Base-by-base conservation (phyloP, 1,139 yeast species). In the Scheffersomyces quercinus region DNA sequence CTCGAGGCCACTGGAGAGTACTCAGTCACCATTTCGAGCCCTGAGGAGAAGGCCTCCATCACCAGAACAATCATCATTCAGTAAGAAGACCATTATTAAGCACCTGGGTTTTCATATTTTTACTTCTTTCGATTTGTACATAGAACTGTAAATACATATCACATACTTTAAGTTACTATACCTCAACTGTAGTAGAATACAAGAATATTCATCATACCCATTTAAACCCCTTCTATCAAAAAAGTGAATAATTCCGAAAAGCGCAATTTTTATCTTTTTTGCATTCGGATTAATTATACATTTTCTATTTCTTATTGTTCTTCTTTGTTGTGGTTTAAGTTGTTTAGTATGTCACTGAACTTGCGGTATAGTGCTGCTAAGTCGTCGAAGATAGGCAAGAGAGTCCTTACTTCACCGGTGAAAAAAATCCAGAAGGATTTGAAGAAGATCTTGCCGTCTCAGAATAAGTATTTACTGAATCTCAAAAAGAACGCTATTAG, bases 321-420 rank as follows among this genome's bases (percentile, higher is more conserved):
- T 31, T 20, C 8, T 14, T 31, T 13, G 10, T 14, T 31, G 16
- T 29, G 13, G 8, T 29, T 11, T 6, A 3, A 12, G 12, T 13
- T 29, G 9, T 29, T 8, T 14, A 14, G 15, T 11, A 61, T 61
- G 65, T 54, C 62, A 13, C 50, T 62, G 5, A 61, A 60, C 46
- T 57, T 70, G 24, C 60, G 68, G 39, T 73, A 64, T 45, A 69
- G 72, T 42, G 78, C 79, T 2, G 77, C 79, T 3, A 67, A 59
- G 46, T 67, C 77, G 34, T 72, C 78, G 0, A 56, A 60, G 16
- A 64, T 73, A 12, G 46, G 60, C 10, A 67, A 62, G 46, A 53
- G 51, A 24, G 43, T 52, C 1, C 45, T 43, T 2, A 55, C 54
- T 6, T 51, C 56, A n/a, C 55, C 59, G 1, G 47, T 55, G 12